Evolutionary conservation across 2,329 filamentous ascomycete species (phyloP).

Genomic region (Pseudopithomyces maydicus): DNA sequence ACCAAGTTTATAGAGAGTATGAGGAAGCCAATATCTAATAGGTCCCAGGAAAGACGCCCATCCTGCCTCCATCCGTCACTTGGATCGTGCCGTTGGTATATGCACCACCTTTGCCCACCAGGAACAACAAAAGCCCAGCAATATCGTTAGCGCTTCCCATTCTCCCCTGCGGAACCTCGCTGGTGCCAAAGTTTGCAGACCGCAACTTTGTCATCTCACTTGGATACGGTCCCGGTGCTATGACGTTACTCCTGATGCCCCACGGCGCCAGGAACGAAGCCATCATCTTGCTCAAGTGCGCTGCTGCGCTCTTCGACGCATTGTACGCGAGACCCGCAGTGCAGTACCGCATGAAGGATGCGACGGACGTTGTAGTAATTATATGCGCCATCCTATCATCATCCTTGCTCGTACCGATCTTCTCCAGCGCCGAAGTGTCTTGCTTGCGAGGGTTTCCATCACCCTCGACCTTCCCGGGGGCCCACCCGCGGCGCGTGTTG

Average conservation of each 20-base stretch:
- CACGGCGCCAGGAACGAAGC: constrained; percentile 49
- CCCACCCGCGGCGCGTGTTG: constrained; percentile 50
- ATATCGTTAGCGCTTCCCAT: constrained; percentile 53
- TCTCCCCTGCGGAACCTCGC: constrained; percentile 46
- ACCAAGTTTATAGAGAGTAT: background rate
- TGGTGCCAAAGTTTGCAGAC: constrained; percentile 35
- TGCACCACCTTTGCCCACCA: constrained; percentile 56
- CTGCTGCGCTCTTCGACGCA: constrained; percentile 51
- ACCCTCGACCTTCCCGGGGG: constrained; percentile 36
- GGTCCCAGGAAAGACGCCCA: constrained; percentile 38
- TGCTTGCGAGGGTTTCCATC: constrained; percentile 29
- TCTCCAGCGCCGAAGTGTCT: constrained; percentile 21
- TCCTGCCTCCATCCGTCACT: constrained; percentile 53
- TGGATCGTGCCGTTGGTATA: constrained; percentile 61
- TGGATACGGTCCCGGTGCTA: constrained; percentile 52
- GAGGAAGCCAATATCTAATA: constrained; percentile 26
- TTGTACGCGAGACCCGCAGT: constrained; percentile 50
- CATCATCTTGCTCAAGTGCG: constrained; percentile 53
- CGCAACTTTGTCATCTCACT: constrained; percentile 50
- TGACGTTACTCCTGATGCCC: constrained; percentile 54
- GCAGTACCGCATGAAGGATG: constrained; percentile 45
- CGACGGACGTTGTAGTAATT: constrained; percentile 51
- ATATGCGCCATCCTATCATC: constrained; percentile 52
- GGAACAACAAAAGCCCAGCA: constrained; percentile 55
- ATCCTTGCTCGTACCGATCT: constrained; percentile 30